Base-by-base conservation (phyloP, 768 basidiomycete species). In the Kwoniella bestiolae region DNA sequence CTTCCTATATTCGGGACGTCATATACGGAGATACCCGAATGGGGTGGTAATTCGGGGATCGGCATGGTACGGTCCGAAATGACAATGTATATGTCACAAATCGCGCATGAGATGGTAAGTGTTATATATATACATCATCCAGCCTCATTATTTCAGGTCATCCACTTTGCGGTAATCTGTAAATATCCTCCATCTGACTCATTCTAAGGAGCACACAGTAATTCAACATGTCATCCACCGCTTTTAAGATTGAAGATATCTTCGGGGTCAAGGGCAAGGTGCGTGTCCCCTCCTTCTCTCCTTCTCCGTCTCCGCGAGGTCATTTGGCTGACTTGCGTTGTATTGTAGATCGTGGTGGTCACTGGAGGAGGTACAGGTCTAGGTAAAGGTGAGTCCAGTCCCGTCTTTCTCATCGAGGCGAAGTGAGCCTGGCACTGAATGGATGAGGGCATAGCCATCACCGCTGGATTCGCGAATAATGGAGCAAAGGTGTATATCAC, bases 311-410 rank as follows among this genome's bases (percentile, higher is more conserved):
- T 21, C 25, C 16, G 6, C 28, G 16, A 4, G 12, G 38, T 41
- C 38, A 14, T 2, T 3, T 41, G 12, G 11, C 14, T 41, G 8
- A 41, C 18, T 18, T 41, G 38, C 18, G 9, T 41, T 41, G n/a
- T 29, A 44, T 45, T 6, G 0, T 46, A 69, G 63, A 65, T 73
- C n/a, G 69, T 70, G 6, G 68, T 79, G 12, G 68, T 79, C 35
- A 79, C 78, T 0, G 78, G 78, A 45, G 78, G 76, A 11, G 76
- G 74, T 21, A 73, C 73, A 0, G 75, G 73, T 85, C 84, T 71
- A 84, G 84, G 67, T 16, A 72, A 69, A 47, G 68, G 63, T 68
- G 18, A 52, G 56, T 45, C 2, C 25, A 31, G 5, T 14, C n/a
- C n/a, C n/a, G 18, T 47, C 31, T 35, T 28, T n/a, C 38, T 38